These are phyloP conservation scores for Flaveria trinervia DNA, from an alignment of 129 eudicot genomes.

Conservation along the genomic window DNA sequence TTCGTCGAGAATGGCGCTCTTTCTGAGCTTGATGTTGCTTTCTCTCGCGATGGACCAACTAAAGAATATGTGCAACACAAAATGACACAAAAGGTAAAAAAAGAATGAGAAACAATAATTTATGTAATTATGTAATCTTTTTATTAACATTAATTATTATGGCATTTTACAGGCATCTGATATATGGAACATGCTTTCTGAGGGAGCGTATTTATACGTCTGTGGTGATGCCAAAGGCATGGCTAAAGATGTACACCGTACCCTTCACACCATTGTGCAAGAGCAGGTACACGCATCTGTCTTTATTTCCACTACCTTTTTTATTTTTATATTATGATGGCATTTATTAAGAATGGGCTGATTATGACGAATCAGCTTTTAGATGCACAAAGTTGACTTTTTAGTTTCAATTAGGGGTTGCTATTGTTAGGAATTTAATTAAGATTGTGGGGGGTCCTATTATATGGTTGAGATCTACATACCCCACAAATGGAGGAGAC, in stretches of 20 bases:
- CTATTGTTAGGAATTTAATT: not conserved
- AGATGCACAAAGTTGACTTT: slow-evolving; percentile 18
- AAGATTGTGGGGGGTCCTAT: not conserved
- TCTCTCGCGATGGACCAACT: slow-evolving; percentile 88
- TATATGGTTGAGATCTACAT: not conserved
- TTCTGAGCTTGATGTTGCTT: slow-evolving; percentile 85
- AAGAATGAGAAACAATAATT: not conserved
- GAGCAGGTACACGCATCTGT: slow-evolving; percentile 62
- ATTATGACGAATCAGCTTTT: not conserved
- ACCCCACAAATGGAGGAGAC: not conserved
- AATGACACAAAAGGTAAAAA: slow-evolving; percentile 64
- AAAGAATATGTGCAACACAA: slow-evolving; percentile 98
- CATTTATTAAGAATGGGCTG: not conserved
- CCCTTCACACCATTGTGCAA: slow-evolving; percentile 85
- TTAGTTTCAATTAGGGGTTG: not conserved
- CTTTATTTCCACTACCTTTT: not conserved
- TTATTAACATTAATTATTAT: not conserved
- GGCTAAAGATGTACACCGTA: slow-evolving; percentile 97
- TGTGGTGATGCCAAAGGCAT: slow-evolving; percentile 99
- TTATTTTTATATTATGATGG: not conserved
- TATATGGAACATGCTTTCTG: slow-evolving; percentile 80
- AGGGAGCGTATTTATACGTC: slow-evolving; percentile 86
- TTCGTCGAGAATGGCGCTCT: slow-evolving; percentile 75
- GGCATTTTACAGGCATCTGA: slow-evolving; percentile 64
- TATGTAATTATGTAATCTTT: not conserved